phyloP scores from a whole-genome alignment of 768 basidiomycete genomes.

The Scleroderma bovista region DNA sequence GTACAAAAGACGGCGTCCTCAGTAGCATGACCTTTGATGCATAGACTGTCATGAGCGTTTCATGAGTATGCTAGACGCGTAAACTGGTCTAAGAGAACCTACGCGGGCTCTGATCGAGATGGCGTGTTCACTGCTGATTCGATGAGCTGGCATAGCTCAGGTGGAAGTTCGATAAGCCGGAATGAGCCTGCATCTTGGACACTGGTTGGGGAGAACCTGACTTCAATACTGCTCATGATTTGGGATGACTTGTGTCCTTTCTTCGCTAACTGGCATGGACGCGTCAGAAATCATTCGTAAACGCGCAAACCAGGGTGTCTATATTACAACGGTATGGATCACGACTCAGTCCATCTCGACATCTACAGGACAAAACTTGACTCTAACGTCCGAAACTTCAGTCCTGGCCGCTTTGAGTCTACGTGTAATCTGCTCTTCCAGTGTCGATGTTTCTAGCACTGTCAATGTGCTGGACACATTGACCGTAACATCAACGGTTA shows the following conservation, averaged over 20 bases:
- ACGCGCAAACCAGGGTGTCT: background rate
- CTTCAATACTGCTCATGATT: constrained; percentile 28
- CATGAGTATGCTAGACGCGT: background rate
- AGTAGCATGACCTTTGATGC: constrained; percentile 72
- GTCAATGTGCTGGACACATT: constrained; percentile 57
- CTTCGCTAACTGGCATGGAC: too few species aligned
- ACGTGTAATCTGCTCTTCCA: constrained; percentile 58
- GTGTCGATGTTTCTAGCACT: constrained; percentile 47
- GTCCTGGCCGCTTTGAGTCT: constrained; percentile 51
- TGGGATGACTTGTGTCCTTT: too few species aligned
- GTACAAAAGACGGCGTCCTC: constrained; percentile 95
- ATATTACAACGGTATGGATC: background rate
- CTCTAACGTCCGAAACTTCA: constrained; percentile 68
- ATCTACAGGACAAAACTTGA: constrained; percentile 51
- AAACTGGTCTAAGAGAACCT: background rate
- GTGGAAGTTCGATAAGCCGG: constrained; percentile 69
- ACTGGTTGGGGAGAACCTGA: constrained; percentile 48
- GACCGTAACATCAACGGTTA: constrained; percentile 79
- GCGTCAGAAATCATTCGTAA: too few species aligned
- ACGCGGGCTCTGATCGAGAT: constrained; percentile 26
- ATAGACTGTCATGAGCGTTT: constrained; percentile 39
- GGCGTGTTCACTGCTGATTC: constrained; percentile 43
- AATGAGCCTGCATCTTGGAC: constrained; percentile 47
- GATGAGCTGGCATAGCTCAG: constrained; percentile 57
- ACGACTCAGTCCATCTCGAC: background rate